Base-by-base conservation (phyloP, 176 grass and related monocot genomes). In the Dactylis glomerata region DNA sequence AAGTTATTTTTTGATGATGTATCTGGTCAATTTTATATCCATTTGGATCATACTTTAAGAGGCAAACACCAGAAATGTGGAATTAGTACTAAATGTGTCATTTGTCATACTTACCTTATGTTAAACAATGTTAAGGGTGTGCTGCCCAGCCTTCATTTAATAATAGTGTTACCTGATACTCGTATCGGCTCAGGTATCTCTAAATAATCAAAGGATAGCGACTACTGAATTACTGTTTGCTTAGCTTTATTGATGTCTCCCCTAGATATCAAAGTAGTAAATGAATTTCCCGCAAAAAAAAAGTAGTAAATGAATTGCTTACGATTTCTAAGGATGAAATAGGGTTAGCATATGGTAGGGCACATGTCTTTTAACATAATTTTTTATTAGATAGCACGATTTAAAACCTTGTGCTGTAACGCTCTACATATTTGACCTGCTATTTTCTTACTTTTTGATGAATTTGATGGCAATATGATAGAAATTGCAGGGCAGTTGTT, bases 221-320 rank as follows among this genome's bases (percentile, higher is more conserved):
- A 47, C 5, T 26, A 47, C 14, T 50, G 55, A 28, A 28, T 86
- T 52, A 16, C 17, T 51, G n/a, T n/a, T n/a, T n/a, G n/a, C n/a
- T 59, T 59, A 6, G 32, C 11, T 51, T 70, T 80, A 23, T 34
- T 86, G 66, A 72, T 62, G 15, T 73, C 22, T 49, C 38, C 6
- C 59, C 24, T 44, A 57, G 61, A 78, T 85, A 33, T 71, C 37
- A 30, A 63, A 86, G 76, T 68, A 68, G 46, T 68, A 74, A 81
- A 73, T 34, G 30, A 78, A 68, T 41, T 85, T n/a, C n/a, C n/a
- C n/a, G n/a, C n/a, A n/a, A n/a, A n/a, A n/a, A n/a, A n/a, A 30
- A 63, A 86, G 76, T 68, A 68, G 46, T 68, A 74, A 81, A 73
- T 34, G 30, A 78, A 68, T 41, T 85, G n/a, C 14, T 73, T 73